Base-by-base conservation (phyloP, 2,329 filamentous ascomycete genomes). In the Apiospora phragmitis region DNA sequence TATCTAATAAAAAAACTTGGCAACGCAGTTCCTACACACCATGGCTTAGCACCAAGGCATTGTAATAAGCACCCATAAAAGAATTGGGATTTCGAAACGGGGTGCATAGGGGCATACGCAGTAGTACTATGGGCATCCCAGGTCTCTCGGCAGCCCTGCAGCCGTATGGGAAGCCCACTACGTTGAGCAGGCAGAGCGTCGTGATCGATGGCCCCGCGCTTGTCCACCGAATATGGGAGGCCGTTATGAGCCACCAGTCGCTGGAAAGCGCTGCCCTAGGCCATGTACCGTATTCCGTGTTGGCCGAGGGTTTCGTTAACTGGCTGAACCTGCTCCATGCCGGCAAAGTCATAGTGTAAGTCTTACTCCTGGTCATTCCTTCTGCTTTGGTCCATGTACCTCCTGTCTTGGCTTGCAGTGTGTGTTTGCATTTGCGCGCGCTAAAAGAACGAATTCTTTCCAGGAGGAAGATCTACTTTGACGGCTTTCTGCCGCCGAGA, bases 201-300 rank as follows among this genome's bases (percentile, higher is more conserved):
- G 85, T 89, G 62, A 89, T 97, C 70, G 94, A 97, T 78, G 94
- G 94, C 0, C 94, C 94, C 5, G 91, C 90, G 2, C 82, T 97
- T 35, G 93, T 94, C 1, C 92, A 95, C 78, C 88, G 93, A 79
- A 84, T 95, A 51, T 90, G 92, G 72, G 83, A 89, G 68, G 81
- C 89, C 24, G 87, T 90, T 70, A 82, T 89, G 59, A 79, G 76
- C 4, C 79, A 80, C 70, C 80, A 79, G 71, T 75, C 79, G 38
- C 71, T 71, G 24, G 76, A 79, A 26, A 80, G 80, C 49, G 86
- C 85, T 76, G 84, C 85, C 67, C 81, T 88, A 49, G 84, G 88
- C 16, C 83, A 88, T 41, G 89, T 91, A 6, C 86, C 89, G 0
- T 94, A 95, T 80, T 76, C 83, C 14, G 84, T 91, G 55, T 85